A percentile compares a stretch with the other conserved stretches of the same genome.
Conservation (phyloP, 2,329 filamentous ascomycete genomes). For the Stagonosporopsis tanaceti region DNA sequence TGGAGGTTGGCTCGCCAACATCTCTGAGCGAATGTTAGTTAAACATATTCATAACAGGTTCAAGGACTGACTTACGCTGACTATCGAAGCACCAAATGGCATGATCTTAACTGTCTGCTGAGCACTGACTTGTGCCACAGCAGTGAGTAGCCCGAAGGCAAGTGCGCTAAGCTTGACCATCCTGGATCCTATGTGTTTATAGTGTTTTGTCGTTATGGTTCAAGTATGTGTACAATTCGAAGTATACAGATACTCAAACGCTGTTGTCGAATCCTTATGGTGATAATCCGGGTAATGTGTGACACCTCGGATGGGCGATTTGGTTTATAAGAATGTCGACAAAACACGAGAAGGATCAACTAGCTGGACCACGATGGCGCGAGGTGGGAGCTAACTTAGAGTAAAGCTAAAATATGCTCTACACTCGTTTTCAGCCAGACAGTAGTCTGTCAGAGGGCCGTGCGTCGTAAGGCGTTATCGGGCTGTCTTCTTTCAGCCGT, state of each 20-base stretch:
- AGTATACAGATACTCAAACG: slow-evolving; percentile 11
- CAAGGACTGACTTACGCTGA: slow-evolving; percentile 31
- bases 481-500: slow-evolving; percentile 8
- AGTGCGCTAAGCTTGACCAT: slow-evolving; percentile 35
- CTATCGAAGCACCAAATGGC: slow-evolving; percentile 49
- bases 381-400: slow-evolving; percentile 11
- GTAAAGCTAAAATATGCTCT: slow-evolving; percentile 15
- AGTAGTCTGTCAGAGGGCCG: slow-evolving; percentile 5
- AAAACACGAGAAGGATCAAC: slow-evolving; percentile 7
- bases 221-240: slow-evolving; percentile 15
- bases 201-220: background rate
- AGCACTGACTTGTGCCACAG: slow-evolving; percentile 30
- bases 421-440: slow-evolving; percentile 14
- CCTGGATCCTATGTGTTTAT: slow-evolving; percentile 1
- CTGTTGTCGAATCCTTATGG: background rate
- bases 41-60: background rate
- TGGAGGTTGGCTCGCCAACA: slow-evolving; percentile 50
- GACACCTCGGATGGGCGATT: slow-evolving; percentile 2
- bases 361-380: slow-evolving; percentile 4
- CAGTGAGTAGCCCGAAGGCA: slow-evolving; percentile 32
- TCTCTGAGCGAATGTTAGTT: slow-evolving; percentile 31
- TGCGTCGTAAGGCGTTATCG: slow-evolving; percentile 14
- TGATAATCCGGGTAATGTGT: background rate
- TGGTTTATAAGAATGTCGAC: slow-evolving; percentile 1
- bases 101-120: slow-evolving; percentile 43